phyloP scores from a whole-genome alignment of 345 rosid genomes.

The Erucastrum elatum region DNA sequence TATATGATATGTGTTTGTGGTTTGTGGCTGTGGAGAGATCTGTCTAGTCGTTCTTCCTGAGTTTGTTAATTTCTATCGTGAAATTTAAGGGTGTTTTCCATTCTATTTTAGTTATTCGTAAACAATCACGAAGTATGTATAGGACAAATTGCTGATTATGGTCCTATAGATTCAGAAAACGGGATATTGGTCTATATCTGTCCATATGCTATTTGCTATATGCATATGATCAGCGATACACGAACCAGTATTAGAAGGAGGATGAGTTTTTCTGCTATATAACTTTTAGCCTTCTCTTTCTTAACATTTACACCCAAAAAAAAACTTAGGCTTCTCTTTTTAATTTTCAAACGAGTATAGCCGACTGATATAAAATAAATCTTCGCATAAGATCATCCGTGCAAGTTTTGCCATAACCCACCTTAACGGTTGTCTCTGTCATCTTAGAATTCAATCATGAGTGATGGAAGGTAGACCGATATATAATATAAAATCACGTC shows the following conservation, averaged over 20 bases:
- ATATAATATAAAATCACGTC: neutral
- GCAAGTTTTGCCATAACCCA: neutral
- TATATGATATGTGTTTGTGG: constrained; percentile 24
- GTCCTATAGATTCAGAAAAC: constrained; percentile 1
- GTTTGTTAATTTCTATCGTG: neutral
- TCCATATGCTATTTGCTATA: neutral
- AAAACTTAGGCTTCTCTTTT: neutral
- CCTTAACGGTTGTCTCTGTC: neutral
- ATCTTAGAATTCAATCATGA: neutral
- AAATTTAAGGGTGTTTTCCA: neutral
- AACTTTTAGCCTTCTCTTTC: neutral
- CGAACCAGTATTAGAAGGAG: neutral
- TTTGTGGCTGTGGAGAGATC: constrained; percentile 18
- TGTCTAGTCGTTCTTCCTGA: neutral
- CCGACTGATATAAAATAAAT: neutral
- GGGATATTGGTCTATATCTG: neutral
- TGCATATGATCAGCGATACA: neutral
- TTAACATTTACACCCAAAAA: too few species aligned
- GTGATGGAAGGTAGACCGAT: neutral
- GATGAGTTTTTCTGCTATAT: neutral
- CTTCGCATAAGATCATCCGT: neutral
- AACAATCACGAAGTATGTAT: neutral
- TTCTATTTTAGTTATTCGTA: neutral
- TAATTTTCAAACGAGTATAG: neutral
- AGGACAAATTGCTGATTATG: neutral